Base-by-base conservation (phyloP, 495 filamentous ascomycete genomes). In the Daldinia loculata region DNA sequence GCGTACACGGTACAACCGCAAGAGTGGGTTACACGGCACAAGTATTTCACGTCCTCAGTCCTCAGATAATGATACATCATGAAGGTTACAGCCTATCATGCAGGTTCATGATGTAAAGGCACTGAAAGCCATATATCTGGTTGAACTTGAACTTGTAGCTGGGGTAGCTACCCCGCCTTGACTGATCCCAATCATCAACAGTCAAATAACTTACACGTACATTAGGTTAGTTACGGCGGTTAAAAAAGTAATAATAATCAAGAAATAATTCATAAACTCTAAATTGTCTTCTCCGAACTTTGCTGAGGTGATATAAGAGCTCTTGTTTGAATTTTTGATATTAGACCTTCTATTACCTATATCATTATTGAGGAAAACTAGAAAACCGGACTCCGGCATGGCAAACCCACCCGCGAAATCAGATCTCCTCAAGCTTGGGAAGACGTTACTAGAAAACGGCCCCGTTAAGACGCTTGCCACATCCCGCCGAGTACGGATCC, bases 401-500 rank as follows among this genome's bases (percentile, higher is more conserved):
- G 45, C 63, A 34, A 56, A 15, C 34, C 62, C 19, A 26, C 57
- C 39, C 32, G 27, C 12, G 36, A 61, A 52, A 58, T 38, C 50
- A 11, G 61, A 70, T 36, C 65, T 79, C 41, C n/a, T 63, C 19
- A 66, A 71, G 9, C 74, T 82, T 9, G 76, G 69, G 8, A 41
- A 59, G 34, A 66, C 48, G 2, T 63, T 81, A 48, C 48, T 72
- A n/a, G 51, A 66, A 15, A 24, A 69, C 0, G 79, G 78, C 2
- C 79, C 80, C 3, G 41, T 71, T 38, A 80, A 78, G 60, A 75
- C 70, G 8, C 70, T 77, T 15, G 26, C 70, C 27, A 77, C 78
- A 4, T 57, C 78, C 5, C 79, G 79, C 26, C 76, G 80, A 0
- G 52, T 82, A 22, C 75, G 79, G 17, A 76, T 76, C 61, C 43